These are phyloP conservation scores for Jimgerdemannia flammicorona DNA, from an alignment of 192 early-diverging fungal species.

Conservation along the genomic window DNA sequence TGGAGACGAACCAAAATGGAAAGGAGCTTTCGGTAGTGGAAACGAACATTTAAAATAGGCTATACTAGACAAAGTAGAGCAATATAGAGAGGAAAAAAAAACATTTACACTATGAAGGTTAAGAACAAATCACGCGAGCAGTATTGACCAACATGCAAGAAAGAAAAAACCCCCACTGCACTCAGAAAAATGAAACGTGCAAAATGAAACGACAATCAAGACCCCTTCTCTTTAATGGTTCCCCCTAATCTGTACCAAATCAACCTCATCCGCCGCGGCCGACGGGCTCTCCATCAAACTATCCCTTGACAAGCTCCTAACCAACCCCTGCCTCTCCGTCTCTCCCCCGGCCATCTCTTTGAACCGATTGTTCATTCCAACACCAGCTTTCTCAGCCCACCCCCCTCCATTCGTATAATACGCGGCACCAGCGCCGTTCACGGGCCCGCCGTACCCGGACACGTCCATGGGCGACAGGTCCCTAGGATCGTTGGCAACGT, in stretches of 20 bases:
- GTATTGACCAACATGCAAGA: not conserved
- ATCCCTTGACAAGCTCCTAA: constrained; percentile 16
- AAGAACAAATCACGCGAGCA: not conserved
- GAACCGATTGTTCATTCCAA: constrained; percentile 28
- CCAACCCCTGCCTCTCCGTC: not conserved
- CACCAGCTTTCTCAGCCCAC: too few relatives aligned
- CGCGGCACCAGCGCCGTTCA: too few relatives aligned
- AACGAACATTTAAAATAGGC: not conserved
- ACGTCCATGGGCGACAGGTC: too few relatives aligned
- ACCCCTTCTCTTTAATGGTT: not conserved
- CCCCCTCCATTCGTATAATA: too few relatives aligned
- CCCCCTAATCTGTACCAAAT: constrained; percentile 2
- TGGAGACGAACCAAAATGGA: not conserved
- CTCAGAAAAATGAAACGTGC: too few relatives aligned
- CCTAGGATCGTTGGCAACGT: too few relatives aligned
- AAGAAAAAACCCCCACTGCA: too few relatives aligned
- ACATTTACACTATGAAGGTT: not conserved
- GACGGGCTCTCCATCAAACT: constrained; percentile 19
- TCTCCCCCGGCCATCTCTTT: constrained; percentile 33
- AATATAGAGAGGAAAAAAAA: not conserved
- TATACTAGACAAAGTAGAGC: not conserved
- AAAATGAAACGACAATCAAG: not conserved
- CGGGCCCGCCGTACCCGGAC: too few relatives aligned
- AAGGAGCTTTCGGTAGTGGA: not conserved
- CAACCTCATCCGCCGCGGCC: constrained; percentile 8